phyloP scores from a whole-genome alignment of 768 basidiomycete species.

The Boletus vermiculosoides region DNA sequence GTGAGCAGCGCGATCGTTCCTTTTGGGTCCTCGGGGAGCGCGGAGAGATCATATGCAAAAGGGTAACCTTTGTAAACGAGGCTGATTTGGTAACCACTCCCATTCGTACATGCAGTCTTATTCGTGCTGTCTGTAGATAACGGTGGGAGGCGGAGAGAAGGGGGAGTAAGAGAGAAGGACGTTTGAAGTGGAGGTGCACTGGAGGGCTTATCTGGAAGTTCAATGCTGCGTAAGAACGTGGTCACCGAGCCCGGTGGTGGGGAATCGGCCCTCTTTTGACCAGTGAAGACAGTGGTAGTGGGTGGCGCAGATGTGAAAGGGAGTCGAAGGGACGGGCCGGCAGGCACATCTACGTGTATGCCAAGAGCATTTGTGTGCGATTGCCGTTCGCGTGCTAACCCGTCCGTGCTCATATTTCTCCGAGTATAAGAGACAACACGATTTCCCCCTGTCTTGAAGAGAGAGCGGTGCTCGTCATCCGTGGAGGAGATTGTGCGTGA shows the following conservation, averaged over 20 bases:
- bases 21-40: constrained; percentile 32
- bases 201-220: constrained; percentile 20
- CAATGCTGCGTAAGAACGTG: constrained; percentile 25
- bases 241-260: constrained; percentile 21
- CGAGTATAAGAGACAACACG: constrained; percentile 2
- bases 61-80: constrained; percentile 30
- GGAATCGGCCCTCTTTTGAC: constrained; percentile 5
- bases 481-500: neutral
- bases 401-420: constrained; percentile 5
- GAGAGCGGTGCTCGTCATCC: constrained; percentile 3
- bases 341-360: constrained; percentile 9
- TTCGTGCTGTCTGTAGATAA: constrained; percentile 10
- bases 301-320: constrained; percentile 11
- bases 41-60: constrained; percentile 27
- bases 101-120: neutral
- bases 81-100: constrained; percentile 18
- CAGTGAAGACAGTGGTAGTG: neutral
- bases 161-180: constrained; percentile 8
- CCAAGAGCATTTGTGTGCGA: constrained; percentile 6
- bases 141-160: constrained; percentile 11
- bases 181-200: constrained; percentile 11
- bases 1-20: constrained; percentile 27
- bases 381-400: constrained; percentile 5
- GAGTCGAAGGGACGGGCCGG: constrained; percentile 13
- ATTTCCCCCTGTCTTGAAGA: constrained; percentile 7